Conservation (phyloP, 1,284 basidiomycete genomes). For the Ceraceosorus guamensis region DNA sequence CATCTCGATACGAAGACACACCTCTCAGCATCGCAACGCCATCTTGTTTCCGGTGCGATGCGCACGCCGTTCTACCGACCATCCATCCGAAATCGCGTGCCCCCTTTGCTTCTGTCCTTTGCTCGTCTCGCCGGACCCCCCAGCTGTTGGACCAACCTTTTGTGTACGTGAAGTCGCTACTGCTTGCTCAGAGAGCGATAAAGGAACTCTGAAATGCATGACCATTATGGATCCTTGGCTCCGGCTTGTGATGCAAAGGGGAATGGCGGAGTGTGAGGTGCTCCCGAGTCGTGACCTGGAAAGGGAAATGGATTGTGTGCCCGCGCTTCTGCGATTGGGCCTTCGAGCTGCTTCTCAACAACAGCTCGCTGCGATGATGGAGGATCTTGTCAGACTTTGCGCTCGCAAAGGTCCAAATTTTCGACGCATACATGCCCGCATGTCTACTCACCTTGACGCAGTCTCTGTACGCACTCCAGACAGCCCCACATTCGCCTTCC, state of each 20-base stretch:
- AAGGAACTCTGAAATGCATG: too few relatives aligned
- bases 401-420: neutral
- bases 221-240: neutral
- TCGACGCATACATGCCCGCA: too few relatives aligned
- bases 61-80: too few relatives aligned
- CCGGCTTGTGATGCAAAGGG: constrained; percentile 27
- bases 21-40: too few relatives aligned
- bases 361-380: constrained; percentile 63
- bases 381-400: neutral
- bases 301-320: constrained; percentile 44
- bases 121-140: too few relatives aligned
- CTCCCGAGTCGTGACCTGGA: constrained; percentile 20
- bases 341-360: constrained; percentile 66
- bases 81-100: too few relatives aligned
- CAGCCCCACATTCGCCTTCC: constrained; percentile 68
- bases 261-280: constrained; percentile 27
- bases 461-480: constrained; percentile 69
- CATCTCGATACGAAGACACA: too few relatives aligned
- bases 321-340: constrained; percentile 69
- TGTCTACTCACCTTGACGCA: constrained; percentile 63
- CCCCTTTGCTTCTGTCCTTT: too few relatives aligned
- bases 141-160: too few relatives aligned
- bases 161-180: too few relatives aligned
- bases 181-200: too few relatives aligned
- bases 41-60: too few relatives aligned